These are phyloP conservation scores for Millerago galiae DNA, from an alignment of 805 yeast genomes.

Conservation along the genomic window DNA sequence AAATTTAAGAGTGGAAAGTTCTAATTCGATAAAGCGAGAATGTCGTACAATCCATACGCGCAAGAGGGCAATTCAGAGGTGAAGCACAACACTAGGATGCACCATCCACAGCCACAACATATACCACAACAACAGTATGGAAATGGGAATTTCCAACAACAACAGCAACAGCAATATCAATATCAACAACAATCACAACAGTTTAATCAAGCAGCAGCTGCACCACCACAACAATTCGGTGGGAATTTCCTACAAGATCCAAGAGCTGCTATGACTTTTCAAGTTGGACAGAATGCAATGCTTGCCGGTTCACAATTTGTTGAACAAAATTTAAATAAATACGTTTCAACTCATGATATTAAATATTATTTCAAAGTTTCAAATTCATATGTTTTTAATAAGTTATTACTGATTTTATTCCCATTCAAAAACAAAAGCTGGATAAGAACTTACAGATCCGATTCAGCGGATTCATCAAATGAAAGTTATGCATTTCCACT, in stretches of 20 bases:
- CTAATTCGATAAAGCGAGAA: conserved; percentile 5
- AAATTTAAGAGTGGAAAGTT: neutral
- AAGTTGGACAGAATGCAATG: conserved; percentile 81
- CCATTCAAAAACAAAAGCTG: conserved; percentile 85
- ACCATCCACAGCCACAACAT: conserved; percentile 17
- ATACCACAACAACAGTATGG: conserved; percentile 4
- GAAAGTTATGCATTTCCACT: conserved; percentile 59
- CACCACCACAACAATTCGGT: conserved; percentile 7
- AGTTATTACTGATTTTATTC: conserved; percentile 66
- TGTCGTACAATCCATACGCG: conserved; percentile 45
- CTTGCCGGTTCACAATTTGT: conserved; percentile 74
- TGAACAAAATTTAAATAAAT: conserved; percentile 51
- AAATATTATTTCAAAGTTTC: conserved; percentile 90
- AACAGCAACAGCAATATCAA: neutral
- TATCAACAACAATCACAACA: conserved; percentile 18
- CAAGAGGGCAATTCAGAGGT: conserved; percentile 17
- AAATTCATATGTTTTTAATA: conserved; percentile 74
- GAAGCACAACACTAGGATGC: conserved; percentile 15
- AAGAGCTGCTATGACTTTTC: conserved; percentile 77
- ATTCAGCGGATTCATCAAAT: conserved; percentile 8
- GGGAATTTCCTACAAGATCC: conserved; percentile 61
- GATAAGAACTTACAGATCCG: conserved; percentile 47
- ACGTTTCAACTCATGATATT: conserved; percentile 47
- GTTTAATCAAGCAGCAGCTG: conserved; percentile 18
- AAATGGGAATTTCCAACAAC: conserved; percentile 24